These are phyloP conservation scores for Xerocomus minutiporus DNA, from an alignment of 1,284 basidiomycete species.

Conservation along the genomic window DNA sequence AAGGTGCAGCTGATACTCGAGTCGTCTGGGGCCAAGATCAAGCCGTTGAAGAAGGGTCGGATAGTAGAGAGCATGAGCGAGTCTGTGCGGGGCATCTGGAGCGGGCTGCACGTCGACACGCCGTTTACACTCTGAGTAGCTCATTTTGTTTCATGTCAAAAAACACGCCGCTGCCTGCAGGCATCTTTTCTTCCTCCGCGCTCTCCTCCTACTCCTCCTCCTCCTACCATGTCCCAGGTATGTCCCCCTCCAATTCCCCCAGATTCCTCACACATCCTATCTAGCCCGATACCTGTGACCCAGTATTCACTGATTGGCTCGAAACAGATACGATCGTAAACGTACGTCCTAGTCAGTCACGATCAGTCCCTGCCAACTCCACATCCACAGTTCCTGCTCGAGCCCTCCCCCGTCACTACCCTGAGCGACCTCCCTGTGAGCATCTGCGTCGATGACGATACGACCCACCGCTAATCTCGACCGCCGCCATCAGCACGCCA, in stretches of 20 bases:
- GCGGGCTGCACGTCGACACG: slow-evolving; percentile 68
- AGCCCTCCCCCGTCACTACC: slow-evolving; percentile 23
- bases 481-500: slow-evolving; percentile 24
- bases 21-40: slow-evolving; percentile 80
- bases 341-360: slow-evolving; percentile 14
- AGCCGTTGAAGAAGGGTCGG: slow-evolving; percentile 62
- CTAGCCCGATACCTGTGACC: neutral
- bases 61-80: slow-evolving; percentile 75
- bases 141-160: slow-evolving; percentile 20
- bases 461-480: slow-evolving; percentile 20
- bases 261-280: neutral
- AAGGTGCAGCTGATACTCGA: slow-evolving; percentile 81
- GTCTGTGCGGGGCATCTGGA: slow-evolving; percentile 81
- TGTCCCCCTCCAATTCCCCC: neutral
- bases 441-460: slow-evolving; percentile 19
- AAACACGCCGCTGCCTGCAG: slow-evolving; percentile 34
- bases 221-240: slow-evolving; percentile 17
- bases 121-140: slow-evolving; percentile 35
- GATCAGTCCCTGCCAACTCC: neutral
- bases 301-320: slow-evolving; percentile 11
- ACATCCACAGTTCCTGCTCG: slow-evolving; percentile 14
- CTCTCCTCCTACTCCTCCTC: neutral
- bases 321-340: slow-evolving; percentile 26
- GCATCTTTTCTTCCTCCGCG: slow-evolving; percentile 8
- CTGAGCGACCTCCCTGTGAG: slow-evolving; percentile 31